Conservation (phyloP, 2,329 filamentous ascomycete species). For the Sordariomycetes sp. region DNA sequence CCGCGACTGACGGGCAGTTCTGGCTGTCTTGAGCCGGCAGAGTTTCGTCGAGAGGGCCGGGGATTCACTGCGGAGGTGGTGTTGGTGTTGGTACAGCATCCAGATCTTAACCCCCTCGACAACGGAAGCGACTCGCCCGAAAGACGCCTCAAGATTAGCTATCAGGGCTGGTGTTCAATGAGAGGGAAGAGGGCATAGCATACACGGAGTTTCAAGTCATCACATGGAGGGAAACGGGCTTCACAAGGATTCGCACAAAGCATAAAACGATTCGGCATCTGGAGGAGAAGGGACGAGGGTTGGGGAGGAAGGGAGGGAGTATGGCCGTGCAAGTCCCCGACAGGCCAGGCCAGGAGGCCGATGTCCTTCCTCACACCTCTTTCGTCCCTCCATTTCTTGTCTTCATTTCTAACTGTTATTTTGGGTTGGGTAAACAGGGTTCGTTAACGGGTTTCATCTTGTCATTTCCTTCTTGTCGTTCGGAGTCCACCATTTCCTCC, state of each 20-base stretch:
- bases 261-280: neutral
- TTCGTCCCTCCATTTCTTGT: neutral
- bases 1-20: neutral
- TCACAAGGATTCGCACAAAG: neutral
- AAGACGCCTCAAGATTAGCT: neutral
- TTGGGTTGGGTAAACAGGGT: neutral
- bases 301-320: neutral
- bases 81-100: no score
- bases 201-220: neutral
- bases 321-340: neutral
- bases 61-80: neutral
- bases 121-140: neutral
- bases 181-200: neutral
- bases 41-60: neutral
- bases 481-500: neutral
- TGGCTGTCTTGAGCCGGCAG: neutral
- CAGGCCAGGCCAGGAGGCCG: neutral
- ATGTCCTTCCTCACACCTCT: neutral
- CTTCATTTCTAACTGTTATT: neutral
- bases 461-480: neutral
- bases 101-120: no score
- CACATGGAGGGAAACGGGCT: neutral
- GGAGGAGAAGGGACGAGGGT: neutral
- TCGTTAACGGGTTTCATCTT: neutral
- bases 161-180: neutral